Base-by-base conservation (phyloP, 257 asterid species). In the Handroanthus guayacan region DNA sequence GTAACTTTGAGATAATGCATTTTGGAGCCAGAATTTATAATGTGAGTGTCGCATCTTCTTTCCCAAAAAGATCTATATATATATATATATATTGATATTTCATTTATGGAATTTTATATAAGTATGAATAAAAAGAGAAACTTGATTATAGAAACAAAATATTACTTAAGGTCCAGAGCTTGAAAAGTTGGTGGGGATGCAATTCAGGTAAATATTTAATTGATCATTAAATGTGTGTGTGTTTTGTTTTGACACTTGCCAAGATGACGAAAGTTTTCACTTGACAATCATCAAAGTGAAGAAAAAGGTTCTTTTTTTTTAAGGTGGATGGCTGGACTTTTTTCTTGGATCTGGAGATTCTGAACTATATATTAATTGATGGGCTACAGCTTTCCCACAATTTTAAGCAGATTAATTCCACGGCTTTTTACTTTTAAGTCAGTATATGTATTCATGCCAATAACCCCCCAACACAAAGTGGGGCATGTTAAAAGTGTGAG, bases 361-460 rank as follows among this genome's bases (percentile, higher is more conserved):
- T 47, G 52, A 8, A 70, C 9, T 14, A 9, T 51, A 5, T 14
- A 43, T 52, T 31, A 7, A 52, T 63, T 56, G 38, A 76, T 54
- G 73, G 76, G 66, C 17, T 52, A 77, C 81, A 69, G 63, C 81
- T 47, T 69, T 69, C 39, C 63, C 62, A 55, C 60, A 1, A 20
- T 41, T 54, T 20, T 16, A 71, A 71, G 41, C 65, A 18, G 18
- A 55, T 37, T 12, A 14, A 60, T 39, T 71, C 51, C 16, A 3
- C 17, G 38, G 25, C 7, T 2, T 12, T 73, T 16, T 43, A 13
- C 70, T 50, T 61, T 61, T 3, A 18, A n/a, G 17, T 54, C 45
- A 20, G 11, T 36, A 65, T 37, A 14, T 74, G 64, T 18, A 18
- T 63, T 0, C 31, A 56, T 6, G 11, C 1, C 34, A 56, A 2